These are phyloP conservation scores for Candida gorgasii DNA, from an alignment of 805 yeast species.

Conservation along the genomic window DNA sequence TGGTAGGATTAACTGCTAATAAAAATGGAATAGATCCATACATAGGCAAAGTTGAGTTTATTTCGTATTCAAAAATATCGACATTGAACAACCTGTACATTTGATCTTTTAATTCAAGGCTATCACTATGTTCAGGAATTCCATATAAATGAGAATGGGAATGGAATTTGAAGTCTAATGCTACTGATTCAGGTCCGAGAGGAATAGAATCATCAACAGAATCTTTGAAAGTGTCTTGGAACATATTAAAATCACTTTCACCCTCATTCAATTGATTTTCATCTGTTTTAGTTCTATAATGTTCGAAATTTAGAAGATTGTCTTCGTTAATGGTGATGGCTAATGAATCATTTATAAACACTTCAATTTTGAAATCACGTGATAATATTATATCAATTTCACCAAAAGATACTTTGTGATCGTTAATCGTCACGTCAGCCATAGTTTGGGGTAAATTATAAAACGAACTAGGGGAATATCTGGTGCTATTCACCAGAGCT, in stretches of 20 bases:
- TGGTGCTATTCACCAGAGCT: slow-evolving; percentile 32
- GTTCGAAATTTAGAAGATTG: slow-evolving; percentile 79
- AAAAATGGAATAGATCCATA: slow-evolving; percentile 93
- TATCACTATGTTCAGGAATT: slow-evolving; percentile 95
- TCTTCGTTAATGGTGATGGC: slow-evolving; percentile 68
- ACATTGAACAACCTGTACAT: slow-evolving; percentile 82
- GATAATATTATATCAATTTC: slow-evolving; percentile 1
- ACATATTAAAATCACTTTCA: slow-evolving; percentile 67
- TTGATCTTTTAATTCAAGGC: slow-evolving; percentile 69
- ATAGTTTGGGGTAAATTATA: slow-evolving; percentile 4
- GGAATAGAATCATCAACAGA: slow-evolving; percentile 64
- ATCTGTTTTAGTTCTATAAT: slow-evolving; percentile 49
- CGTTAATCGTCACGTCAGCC: neutral
- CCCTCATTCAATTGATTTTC: slow-evolving; percentile 44
- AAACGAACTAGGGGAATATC: slow-evolving; percentile 64
- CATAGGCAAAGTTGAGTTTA: slow-evolving; percentile 83
- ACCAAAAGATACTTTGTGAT: neutral
- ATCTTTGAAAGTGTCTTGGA: slow-evolving; percentile 71
- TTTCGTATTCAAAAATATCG: slow-evolving; percentile 92
- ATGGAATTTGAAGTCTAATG: slow-evolving; percentile 67
- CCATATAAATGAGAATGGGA: slow-evolving; percentile 75
- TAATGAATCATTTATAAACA: slow-evolving; percentile 45
- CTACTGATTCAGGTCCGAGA: slow-evolving; percentile 89
- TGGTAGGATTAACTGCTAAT: slow-evolving; percentile 59
- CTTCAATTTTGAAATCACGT: slow-evolving; percentile 13